Conservation (phyloP, 768 basidiomycete genomes). For the Gymnopilus junonius region DNA sequence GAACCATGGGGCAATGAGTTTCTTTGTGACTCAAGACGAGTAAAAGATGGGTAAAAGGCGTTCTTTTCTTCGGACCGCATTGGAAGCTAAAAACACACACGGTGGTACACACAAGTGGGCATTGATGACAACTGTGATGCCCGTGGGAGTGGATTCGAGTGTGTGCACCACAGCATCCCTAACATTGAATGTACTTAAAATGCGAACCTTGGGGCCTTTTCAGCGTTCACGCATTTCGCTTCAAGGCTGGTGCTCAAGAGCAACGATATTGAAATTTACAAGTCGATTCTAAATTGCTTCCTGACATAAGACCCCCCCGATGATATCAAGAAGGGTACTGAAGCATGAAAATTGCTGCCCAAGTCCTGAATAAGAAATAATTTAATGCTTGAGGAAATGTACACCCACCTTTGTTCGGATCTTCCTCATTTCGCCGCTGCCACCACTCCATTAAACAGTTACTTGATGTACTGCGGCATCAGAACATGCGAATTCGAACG, state of each 20-base stretch:
- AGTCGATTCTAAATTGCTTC: no score
- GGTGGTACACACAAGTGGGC: no score
- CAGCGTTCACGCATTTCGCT: not conserved
- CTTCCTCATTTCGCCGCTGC: not conserved
- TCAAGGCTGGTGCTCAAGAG: not conserved
- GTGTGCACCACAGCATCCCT: no score
- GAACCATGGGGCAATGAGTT: not conserved
- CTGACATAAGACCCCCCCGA: not conserved
- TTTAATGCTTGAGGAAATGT: not conserved
- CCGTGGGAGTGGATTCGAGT: no score
- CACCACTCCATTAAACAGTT: not conserved
- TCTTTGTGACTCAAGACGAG: not conserved
- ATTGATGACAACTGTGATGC: no score
- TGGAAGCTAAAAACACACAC: no score
- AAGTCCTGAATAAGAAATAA: not conserved
- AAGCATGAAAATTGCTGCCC: not conserved
- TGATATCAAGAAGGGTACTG: not conserved
- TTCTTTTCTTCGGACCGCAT: no score
- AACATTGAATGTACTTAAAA: no score
- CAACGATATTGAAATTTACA: not conserved
- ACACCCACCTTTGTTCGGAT: not conserved
- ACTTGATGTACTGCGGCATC: not conserved
- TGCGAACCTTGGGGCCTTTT: no score
- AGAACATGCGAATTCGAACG: conserved; percentile 6
- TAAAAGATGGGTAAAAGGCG: no score